Base-by-base conservation (phyloP, 129 eudicot genomes). In the Scalesia atractyloides region DNA sequence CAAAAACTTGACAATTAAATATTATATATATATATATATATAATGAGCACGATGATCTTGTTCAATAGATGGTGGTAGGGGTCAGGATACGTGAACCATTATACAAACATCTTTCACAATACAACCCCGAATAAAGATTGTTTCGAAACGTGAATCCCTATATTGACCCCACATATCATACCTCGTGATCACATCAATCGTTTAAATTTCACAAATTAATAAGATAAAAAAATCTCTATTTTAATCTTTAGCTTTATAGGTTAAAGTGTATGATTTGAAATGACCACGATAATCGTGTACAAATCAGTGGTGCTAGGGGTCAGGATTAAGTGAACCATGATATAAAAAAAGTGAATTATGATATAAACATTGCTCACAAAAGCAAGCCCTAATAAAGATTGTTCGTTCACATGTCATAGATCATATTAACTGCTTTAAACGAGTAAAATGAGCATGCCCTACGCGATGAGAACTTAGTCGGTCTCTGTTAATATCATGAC, bases 81-180 rank as follows among this genome's bases (percentile, higher is more conserved):
- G 58, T 10, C 59, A 12, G 12, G 57, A 22, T 33, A 70, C n/a
- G 46, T 69, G 72, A 50, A 70, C 46, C 11, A 13, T 15, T 6
- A 19, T 37, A 49, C 16, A 50, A 17, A 70, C 22, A 15, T 51
- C 65, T 13, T 19, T 22, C 49, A 50, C 26, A 47, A 69, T 69
- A 76, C 81, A 76, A 56, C 47, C 47, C 19, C 30, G 11, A 74
- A 41, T 26, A 39, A n/a, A 39, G 20, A 52, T 65, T 52, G 12
- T 5, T 65, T 17, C 24, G 17, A 47, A 48, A 59, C 63, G 36
- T 68, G 36, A 68, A 68, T 15, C 63, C 22, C 9, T 20, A 48
- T 52, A 68, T 1, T 8, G 7, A 22, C 61, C 74, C 68, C 36
- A 76, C 74, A 43, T 57, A 74, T 5, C 9, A 24, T 43, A 66